Evolutionary conservation across 225 moss, liverwort and hornwort genomes (phyloP), one percentile per base, ranked within the genome.

Genomic region (Marchantia paleacea): DNA sequence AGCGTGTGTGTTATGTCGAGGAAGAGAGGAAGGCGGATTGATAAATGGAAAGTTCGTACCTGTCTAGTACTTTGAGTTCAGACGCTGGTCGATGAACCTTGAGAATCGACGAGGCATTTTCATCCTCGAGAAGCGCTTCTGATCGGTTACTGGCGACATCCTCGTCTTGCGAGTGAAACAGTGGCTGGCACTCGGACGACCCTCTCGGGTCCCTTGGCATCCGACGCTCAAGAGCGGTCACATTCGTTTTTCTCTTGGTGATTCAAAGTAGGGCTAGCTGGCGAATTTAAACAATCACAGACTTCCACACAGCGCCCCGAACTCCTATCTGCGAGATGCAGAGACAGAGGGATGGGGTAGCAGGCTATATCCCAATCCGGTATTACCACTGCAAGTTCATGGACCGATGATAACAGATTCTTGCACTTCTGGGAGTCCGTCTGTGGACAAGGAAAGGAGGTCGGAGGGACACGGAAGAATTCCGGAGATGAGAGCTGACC

Each of bases 401-500:
- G 18, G 77, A 50, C 72, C 77, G 53, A 77, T 75, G 76, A 31
- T 49, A 8, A 62, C 52, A 30, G 81, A 80, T 24, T 60, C 81
- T 54, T 72, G 70, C 65, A 74, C 70, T 10, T 31, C 84, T 28
- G 75, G 82, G 16, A 80, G 78, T 55, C 63, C 65, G 20, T 12
- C 50, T 0, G 18, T 64, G 16, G 84, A 83, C 15, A 78, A 39
- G 39, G 81, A 83, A 1, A 74, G 78, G 8, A 81, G 62, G 53
- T 69, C 24, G 9, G 79, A 84, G 9, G 24, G 18, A n/a, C 79
- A 67, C 28, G 60, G 75, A 62, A 80, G 75, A 83, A 64, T 67
- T 28, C 78, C 84, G 53, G 87, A 84, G 31, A 68, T 78, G 67
- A 84, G 80, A 49, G 63, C 80, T n/a, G 90, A 89, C 85, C 86